Base-by-base conservation (phyloP, 1,139 yeast genomes). In the Hemisphaericaspora lyxosophila region DNA sequence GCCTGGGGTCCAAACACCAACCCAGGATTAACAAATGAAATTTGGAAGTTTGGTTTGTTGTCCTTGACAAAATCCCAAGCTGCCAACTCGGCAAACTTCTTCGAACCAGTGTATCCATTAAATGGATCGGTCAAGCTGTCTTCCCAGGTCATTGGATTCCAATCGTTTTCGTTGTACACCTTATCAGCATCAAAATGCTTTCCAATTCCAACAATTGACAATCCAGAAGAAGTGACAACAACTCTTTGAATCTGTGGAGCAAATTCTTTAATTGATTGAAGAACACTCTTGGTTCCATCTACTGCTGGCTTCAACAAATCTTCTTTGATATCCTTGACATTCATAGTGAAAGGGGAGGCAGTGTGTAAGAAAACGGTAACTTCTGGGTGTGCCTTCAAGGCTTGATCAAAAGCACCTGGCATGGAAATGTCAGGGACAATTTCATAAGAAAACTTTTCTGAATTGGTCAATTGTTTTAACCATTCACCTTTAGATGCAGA, bases 291-390 rank as follows among this genome's bases (percentile, higher is more conserved):
- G 11, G 67, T 59, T 7, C 71, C 71, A 12, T 55, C 42, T 19
- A 64, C 46, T 0, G 70, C 70, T 4, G 70, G 70, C 12, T 52
- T 35, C 26, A 67, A 50, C 33, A 67, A 44, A 25, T 64, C 69
- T 23, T 48, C 48, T 44, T 64, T 68, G 5, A 55, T 51, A 34
- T 65, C 60, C 17, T 35, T 32, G 22, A 34, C 39, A n/a, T 27
- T 26, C 19, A 36, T 35, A 6, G 26, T 31, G 20, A 59, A 50
- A 2, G 66, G 66, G 26, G 70, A 62, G 7, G 64, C 64, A 7
- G 60, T 75, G 58, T 82, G 88, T 23, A 80, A 51, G 34, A 81
- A 78, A 31, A 65, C 70, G 6, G 73, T 70, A 39, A 79, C 67
- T 30, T 74, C 78, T 2, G 77, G 67, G 48, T 78, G 73, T 4